Conservation (phyloP, 345 rosid genomes). For the Populus nigra region DNA sequence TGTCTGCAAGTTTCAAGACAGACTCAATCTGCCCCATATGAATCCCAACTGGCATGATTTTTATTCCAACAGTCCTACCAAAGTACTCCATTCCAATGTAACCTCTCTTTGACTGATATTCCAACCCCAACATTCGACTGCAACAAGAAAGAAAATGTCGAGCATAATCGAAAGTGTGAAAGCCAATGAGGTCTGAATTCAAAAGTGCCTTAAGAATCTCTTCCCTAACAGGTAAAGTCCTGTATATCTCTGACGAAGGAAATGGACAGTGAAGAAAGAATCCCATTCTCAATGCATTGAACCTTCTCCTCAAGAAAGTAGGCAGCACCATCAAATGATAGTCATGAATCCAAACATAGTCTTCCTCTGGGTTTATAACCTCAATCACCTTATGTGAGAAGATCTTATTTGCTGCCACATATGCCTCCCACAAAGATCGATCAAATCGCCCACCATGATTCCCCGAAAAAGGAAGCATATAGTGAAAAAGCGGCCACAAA, state of each 20-base stretch:
- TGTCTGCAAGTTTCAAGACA: slow-evolving; percentile 60
- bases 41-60: slow-evolving; percentile 79
- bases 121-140: slow-evolving; percentile 69
- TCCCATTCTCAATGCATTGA: slow-evolving; percentile 69
- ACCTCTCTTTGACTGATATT: slow-evolving; percentile 73
- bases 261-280: slow-evolving; percentile 76
- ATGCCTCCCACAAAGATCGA: slow-evolving; percentile 73
- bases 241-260: slow-evolving; percentile 76
- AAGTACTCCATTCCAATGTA: slow-evolving; percentile 72
- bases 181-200: slow-evolving; percentile 71
- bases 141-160: slow-evolving; percentile 81
- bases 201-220: slow-evolving; percentile 68
- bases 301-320: slow-evolving; percentile 63
- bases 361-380: slow-evolving; percentile 74
- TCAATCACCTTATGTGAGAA: slow-evolving; percentile 71
- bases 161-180: slow-evolving; percentile 94
- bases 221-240: slow-evolving; percentile 74
- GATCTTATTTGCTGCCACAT: slow-evolving; percentile 70
- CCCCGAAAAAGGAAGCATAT: slow-evolving; percentile 69
- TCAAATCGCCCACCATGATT: slow-evolving; percentile 69
- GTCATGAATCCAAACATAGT: slow-evolving; percentile 75
- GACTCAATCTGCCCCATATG: slow-evolving; percentile 76
- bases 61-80: slow-evolving; percentile 75
- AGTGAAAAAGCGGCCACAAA: slow-evolving; percentile 78
- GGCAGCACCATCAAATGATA: slow-evolving; percentile 84